Conservation (phyloP, 2,329 filamentous ascomycete species). For the Ceratocystis cubensis region DNA sequence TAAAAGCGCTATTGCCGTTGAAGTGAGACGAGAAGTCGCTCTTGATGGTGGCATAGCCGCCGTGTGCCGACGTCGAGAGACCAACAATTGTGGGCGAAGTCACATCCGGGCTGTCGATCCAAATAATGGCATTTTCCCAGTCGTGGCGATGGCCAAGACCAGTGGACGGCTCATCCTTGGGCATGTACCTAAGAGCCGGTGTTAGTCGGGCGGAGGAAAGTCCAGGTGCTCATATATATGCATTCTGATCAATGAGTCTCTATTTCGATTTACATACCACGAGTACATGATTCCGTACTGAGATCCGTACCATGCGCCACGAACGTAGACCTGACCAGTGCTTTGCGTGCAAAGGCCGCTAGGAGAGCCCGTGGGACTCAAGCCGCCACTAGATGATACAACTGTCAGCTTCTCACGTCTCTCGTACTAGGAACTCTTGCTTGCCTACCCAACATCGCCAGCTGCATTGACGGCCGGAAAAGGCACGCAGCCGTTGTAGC, state of each 20-base stretch:
- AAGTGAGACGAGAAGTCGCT: constrained; percentile 12
- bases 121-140: constrained; percentile 31
- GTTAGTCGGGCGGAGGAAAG: neutral
- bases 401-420: neutral
- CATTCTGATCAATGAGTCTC: neutral
- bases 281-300: constrained; percentile 32
- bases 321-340: constrained; percentile 32
- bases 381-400: constrained; percentile 27
- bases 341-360: constrained; percentile 27
- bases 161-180: constrained; percentile 32
- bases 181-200: constrained; percentile 28
- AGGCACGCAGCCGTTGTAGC: constrained; percentile 48
- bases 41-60: constrained; percentile 27
- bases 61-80: constrained; percentile 31
- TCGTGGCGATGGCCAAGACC: constrained; percentile 31
- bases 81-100: constrained; percentile 28
- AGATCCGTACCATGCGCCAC: constrained; percentile 26
- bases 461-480: constrained; percentile 47
- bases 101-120: constrained; percentile 25
- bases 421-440: neutral
- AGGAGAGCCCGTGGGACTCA: constrained; percentile 27
- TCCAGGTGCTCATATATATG: neutral
- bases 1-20: constrained; percentile 23
- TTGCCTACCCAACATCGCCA: constrained; percentile 43
- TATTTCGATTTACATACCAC: constrained; percentile 24